phyloP scores from a whole-genome alignment of 371 early-diverging fungal genomes.

The Neoconidiobolus thromboides region DNA sequence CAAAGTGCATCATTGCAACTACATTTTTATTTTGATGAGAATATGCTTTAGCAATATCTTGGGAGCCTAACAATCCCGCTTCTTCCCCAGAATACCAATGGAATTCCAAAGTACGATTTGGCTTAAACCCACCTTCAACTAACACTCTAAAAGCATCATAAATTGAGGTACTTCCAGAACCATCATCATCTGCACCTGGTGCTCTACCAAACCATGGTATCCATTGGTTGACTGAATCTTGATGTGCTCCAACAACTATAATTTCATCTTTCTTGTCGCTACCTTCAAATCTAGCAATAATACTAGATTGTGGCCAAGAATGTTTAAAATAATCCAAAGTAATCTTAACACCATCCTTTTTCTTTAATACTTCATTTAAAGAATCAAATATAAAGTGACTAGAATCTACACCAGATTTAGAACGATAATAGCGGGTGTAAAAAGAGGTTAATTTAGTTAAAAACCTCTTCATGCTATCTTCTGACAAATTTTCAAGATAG shows the following conservation, averaged over 20 bases:
- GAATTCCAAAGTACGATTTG: constrained; percentile 75
- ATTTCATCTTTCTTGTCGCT: constrained; percentile 27
- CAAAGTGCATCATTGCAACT: constrained; percentile 58
- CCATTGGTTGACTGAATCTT: constrained; percentile 77
- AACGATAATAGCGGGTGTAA: constrained; percentile 78
- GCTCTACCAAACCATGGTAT: constrained; percentile 59
- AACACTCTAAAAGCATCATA: constrained; percentile 62
- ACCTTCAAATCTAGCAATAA: constrained; percentile 55
- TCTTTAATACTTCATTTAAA: constrained; percentile 23
- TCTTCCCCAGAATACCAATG: constrained; percentile 91
- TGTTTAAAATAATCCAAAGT: constrained; percentile 58
- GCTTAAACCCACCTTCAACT: constrained; percentile 45
- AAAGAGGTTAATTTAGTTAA: constrained; percentile 56
- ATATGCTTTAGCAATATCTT: constrained; percentile 60
- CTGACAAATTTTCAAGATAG: not conserved
- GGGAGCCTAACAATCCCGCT: constrained; percentile 77
- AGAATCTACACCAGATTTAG: constrained; percentile 43
- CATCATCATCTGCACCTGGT: constrained; percentile 79
- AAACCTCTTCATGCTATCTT: constrained; percentile 27
- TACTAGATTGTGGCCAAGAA: constrained; percentile 31
- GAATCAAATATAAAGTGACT: constrained; percentile 53
- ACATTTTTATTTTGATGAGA: constrained; percentile 30
- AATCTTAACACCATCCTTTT: constrained; percentile 26
- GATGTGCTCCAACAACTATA: constrained; percentile 77
- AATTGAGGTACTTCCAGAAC: constrained; percentile 72